A percentile compares a stretch with the other conserved stretches of the same genome.
These are phyloP conservation scores for Cronartium quercuum DNA, from an alignment of 1,284 basidiomycete species.

Conservation along the genomic window DNA sequence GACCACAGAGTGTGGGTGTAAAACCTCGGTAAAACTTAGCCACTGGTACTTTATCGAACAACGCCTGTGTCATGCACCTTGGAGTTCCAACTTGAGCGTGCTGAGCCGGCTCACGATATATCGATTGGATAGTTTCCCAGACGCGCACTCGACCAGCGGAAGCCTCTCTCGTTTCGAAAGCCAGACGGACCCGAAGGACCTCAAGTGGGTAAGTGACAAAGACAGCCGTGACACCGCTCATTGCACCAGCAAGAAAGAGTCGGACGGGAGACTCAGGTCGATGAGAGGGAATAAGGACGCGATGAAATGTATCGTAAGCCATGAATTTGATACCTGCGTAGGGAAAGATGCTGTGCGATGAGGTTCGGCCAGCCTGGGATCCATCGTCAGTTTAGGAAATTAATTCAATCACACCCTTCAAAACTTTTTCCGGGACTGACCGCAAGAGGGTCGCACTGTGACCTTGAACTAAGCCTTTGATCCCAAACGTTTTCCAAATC, in stretches of 20 bases:
- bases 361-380: no score
- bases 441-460: conserved; percentile 74
- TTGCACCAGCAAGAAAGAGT: conserved; percentile 80
- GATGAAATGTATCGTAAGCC: conserved; percentile 83
- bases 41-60: conserved; percentile 54
- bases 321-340: conserved; percentile 98
- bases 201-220: conserved; percentile 92
- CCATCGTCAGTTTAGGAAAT: no score
- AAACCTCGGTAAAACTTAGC: conserved; percentile 96
- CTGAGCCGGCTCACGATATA: conserved; percentile 60
- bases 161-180: conserved; percentile 58
- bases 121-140: conserved; percentile 58
- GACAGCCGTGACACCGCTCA: conserved; percentile 73
- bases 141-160: conserved; percentile 58
- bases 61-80: conserved; percentile 51
- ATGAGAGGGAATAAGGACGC: conserved; percentile 53
- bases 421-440: background rate
- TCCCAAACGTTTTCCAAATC: conserved; percentile 68
- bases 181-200: conserved; percentile 88
- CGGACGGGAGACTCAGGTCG: conserved; percentile 48
- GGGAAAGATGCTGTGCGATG: conserved; percentile 70
- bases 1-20: conserved; percentile 65
- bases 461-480: conserved; percentile 82
- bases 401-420: background rate
- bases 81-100: conserved; percentile 27